Evolutionary conservation across 345 rosid species (phyloP), one percentile per base, ranked within the genome.

Genomic region (Rhizophora mangle): DNA sequence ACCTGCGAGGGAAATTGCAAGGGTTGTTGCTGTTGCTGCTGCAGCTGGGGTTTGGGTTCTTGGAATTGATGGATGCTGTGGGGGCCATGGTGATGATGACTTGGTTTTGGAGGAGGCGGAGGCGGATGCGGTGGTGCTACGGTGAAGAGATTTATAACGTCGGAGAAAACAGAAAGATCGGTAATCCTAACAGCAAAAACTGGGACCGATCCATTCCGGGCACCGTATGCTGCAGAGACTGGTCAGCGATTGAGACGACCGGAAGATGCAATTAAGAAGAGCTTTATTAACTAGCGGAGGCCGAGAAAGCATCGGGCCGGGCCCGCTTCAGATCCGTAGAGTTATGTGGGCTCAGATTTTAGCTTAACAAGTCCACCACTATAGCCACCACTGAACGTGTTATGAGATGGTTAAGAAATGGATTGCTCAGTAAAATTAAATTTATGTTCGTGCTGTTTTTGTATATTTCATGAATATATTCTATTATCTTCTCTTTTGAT

Each of bases 131-230:
- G 68, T 0, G 69, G 64, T 5, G 39, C 26, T 36, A 68, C 11
- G 2, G 68, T 49, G 24, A 81, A 81, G 18, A 75, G 65, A 58
- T 64, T 78, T 24, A 74, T 6, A 32, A 78, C 22, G 27, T 81
- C 82, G 4, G 78, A 56, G 46, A 53, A 75, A 78, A 74, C 21
- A 81, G 73, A 43, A 62, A 78, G 34, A 78, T 31, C 8, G 82
- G 82, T 31, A 81, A 49, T 6, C 76, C 79, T 37, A 75, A 5
- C 19, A 81, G 71, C 52, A 81, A 58, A 24, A 81, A 1, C 56
- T 74, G 76, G 6, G 75, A 59, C 72, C 70, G 46, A 66, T 81
- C 79, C 82, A 81, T 81, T 62, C 65, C 20, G 60, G 18, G 10
- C 2, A 15, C 24, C 65, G 43, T 6, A 30, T 10, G 21, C 24